Base-by-base conservation (phyloP, 305 asterid genomes). In the Andrographis paniculata region DNA sequence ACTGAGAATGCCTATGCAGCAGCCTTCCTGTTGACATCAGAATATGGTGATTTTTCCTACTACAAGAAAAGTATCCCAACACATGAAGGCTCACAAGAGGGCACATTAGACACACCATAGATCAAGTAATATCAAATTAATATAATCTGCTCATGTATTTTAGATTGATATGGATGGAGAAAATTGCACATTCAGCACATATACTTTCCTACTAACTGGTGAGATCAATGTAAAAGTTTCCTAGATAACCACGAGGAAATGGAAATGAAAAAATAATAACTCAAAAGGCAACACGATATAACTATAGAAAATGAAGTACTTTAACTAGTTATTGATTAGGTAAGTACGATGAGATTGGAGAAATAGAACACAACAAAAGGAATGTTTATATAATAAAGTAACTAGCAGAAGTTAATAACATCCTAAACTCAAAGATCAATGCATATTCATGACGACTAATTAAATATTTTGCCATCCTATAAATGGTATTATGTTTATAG, bases 21-120 rank as follows among this genome's bases (percentile, higher is more conserved):
- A 24, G n/a, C n/a, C 30, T 3, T 24, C 30, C 8, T 77, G 37
- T 59, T 45, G 48, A 60, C 75, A 30, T 57, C 67, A 48, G 71
- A 51, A 50, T 62, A 51, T 20, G 45, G 60, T n/a, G 63, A 35
- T 57, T 63, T 64, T 56, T 56, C 77, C 55, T 66, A 79, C 85
- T 78, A 73, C 27, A 64, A 30, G 45, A 20, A 16, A 23, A 1
- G 35, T 53, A 9, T 23, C 8, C 41, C 12, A 6, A 44, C n/a
- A 2, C 9, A 23, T 17, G 30, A 31, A 39, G 43, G n/a, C n/a
- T 40, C 22, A n/a, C n/a, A n/a, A n/a, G n/a, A 47, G 58, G 20
- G 30, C 27, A 28, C n/a, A 43, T n/a, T n/a, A 23, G 9, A 19
- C 51, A 23, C 27, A 42, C 51, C 17, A 39, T 17, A 41, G 33